Evolutionary conservation across 2,329 filamentous ascomycete species (phyloP).

Genomic region (Pezicula neosporulosa): DNA sequence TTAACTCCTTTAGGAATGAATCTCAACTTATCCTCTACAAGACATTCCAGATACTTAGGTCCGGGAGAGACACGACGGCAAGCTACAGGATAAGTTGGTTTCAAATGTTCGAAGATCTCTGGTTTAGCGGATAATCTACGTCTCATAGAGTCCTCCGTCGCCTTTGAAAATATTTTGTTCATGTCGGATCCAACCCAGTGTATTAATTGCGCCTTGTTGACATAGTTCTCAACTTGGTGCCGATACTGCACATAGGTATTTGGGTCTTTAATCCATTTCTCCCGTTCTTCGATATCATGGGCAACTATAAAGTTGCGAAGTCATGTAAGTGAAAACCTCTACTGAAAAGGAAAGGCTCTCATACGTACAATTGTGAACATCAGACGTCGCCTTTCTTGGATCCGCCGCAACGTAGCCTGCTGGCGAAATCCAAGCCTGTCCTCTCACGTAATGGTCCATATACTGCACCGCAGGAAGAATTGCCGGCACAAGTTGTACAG

Average conservation of each 20-base stretch:
- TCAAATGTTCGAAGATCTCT: not conserved
- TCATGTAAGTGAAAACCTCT: too few relatives aligned
- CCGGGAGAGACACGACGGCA: slow-evolving; percentile 39
- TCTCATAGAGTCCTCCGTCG: not conserved
- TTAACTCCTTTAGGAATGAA: not conserved
- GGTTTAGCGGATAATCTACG: not conserved
- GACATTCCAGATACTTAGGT: slow-evolving; percentile 34
- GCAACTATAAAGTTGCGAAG: too few relatives aligned
- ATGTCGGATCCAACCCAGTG: not conserved
- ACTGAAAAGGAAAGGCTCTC: too few relatives aligned
- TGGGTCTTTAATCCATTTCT: not conserved
- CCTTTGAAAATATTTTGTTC: not conserved
- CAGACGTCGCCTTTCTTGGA: not conserved
- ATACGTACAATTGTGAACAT: not conserved
- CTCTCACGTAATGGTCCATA: slow-evolving; percentile 50
- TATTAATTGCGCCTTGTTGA: not conserved
- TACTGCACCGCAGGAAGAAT: slow-evolving; percentile 44
- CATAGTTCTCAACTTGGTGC: not conserved
- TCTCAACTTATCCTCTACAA: slow-evolving; percentile 34
- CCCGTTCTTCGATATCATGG: not conserved
- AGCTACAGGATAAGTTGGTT: slow-evolving; percentile 15
- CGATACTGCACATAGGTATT: not conserved
- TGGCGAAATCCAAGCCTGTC: slow-evolving; percentile 45
- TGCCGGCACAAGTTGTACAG: slow-evolving; percentile 47
- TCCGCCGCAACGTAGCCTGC: not conserved